Evolutionary conservation across 2,329 filamentous ascomycete species (phyloP), one percentile per base, ranked within the genome.

Genomic region (Aspergillus pseudoviridinutans): DNA sequence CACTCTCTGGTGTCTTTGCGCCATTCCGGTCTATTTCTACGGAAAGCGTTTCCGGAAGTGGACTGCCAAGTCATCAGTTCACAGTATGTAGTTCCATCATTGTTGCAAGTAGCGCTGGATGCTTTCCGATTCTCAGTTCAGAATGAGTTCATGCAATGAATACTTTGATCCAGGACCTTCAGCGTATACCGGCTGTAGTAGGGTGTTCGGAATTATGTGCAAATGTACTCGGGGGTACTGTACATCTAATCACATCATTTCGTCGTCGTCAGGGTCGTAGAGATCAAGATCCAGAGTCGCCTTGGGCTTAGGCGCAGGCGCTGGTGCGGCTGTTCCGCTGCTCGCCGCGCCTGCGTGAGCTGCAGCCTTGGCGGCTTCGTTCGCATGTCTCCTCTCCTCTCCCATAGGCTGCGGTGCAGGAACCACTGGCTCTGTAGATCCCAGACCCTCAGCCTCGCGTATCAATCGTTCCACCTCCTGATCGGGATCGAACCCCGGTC

Each of bases 31-130:
- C 66, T 87, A 82, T 69, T 81, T 76, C 66, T 80, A 76, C 57
- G 84, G 84, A 2, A 87, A 87, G 78, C 81, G 71, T 1, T 81
- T 85, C 63, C 74, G 84, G 56, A 76, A 80, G 60, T 83, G 81
- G 82, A 81, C 75, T 9, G 80, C 74, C 65, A 78, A 84, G 61
- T 80, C 78, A 57, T 78, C 72, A n/a, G 82, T 86, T 12, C 82
- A 86, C 68, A 73, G 64, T 32, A 76, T 84, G 80, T 76, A 78
- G 65, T 60, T 51, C 35, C 28, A 27, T 17, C 32, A 6, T 14
- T 7, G 14, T 17, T 17, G 32, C 14, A 38, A 5, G 32, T 38
- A 38, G 32, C 32, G 5, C 5, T 17, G 32, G 14, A 38, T 38
- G 32, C 14, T 38, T 35, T 17, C 29, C 12, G 4, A 14, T 35